Evolutionary conservation across 2,329 filamentous ascomycete genomes (phyloP).

Genomic region (Metarhizium rileyi): DNA sequence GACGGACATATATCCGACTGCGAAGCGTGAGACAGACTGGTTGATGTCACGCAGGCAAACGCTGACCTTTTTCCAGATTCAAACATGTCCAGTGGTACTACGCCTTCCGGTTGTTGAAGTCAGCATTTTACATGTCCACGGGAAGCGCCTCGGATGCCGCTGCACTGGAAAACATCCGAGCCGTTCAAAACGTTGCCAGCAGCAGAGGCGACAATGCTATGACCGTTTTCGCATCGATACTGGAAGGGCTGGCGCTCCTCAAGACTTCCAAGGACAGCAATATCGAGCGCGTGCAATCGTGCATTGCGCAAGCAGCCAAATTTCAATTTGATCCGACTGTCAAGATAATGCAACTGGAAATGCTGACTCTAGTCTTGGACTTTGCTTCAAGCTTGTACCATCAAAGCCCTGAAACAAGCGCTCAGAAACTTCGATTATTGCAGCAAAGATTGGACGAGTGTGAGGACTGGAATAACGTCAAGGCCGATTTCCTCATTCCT

Average conservation of each 20-base stretch:
- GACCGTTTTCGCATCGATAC: conserved; percentile 52
- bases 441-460: conserved; percentile 53
- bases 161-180: conserved; percentile 59
- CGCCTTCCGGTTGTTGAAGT: conserved; percentile 64
- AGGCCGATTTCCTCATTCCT: conserved; percentile 43
- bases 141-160: conserved; percentile 50
- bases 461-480: conserved; percentile 37
- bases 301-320: conserved; percentile 64
- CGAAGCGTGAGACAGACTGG: conserved; percentile 41
- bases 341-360: conserved; percentile 55
- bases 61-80: conserved; percentile 30
- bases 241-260: conserved; percentile 62
- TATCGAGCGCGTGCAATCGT: conserved; percentile 60
- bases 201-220: conserved; percentile 53
- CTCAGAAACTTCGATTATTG: conserved; percentile 51
- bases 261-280: conserved; percentile 54
- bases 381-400: conserved; percentile 59
- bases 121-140: conserved; percentile 56
- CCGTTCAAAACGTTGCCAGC: conserved; percentile 49
- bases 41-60: neutral
- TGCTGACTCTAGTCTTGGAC: conserved; percentile 58
- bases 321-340: conserved; percentile 57
- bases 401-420: conserved; percentile 45
- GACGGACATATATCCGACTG: conserved; percentile 61
- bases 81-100: conserved; percentile 67